Conservation (phyloP, 2,329 filamentous ascomycete species). For the Arthroderma uncinatum region DNA sequence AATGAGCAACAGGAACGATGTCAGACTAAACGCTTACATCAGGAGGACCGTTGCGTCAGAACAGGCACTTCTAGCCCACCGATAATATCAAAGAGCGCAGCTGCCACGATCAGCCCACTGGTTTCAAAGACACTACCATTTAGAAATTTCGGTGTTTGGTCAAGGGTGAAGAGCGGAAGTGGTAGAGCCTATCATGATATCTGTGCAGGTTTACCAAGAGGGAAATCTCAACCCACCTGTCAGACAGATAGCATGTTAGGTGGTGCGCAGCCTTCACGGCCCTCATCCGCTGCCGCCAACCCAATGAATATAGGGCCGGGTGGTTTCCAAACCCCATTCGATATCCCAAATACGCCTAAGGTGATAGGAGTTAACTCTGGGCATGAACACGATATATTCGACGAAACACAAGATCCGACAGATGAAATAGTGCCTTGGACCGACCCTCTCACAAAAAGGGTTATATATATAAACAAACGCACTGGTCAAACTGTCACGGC, state of each 20-base stretch:
- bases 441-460: slow-evolving; percentile 45
- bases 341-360: background rate
- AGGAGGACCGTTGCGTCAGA: background rate
- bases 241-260: background rate
- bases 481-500: slow-evolving; percentile 25
- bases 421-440: slow-evolving; percentile 42
- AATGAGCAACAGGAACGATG: background rate
- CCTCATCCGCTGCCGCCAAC: background rate
- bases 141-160: slow-evolving; percentile 29
- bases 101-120: no score
- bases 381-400: background rate
- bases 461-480: slow-evolving; percentile 24
- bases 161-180: slow-evolving; percentile 31
- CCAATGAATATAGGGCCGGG: background rate
- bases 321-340: background rate
- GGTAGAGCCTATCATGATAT: slow-evolving; percentile 14
- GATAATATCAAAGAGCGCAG: background rate
- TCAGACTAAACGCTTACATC: background rate
- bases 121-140: slow-evolving; percentile 6
- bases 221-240: slow-evolving; percentile 3
- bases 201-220: slow-evolving; percentile 14
- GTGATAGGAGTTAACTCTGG: background rate
- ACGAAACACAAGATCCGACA: background rate
- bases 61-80: background rate
- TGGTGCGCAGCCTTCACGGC: no score